Conservation (phyloP, 2,329 filamentous ascomycete species). For the Pseudogymnoascus sp. region DNA sequence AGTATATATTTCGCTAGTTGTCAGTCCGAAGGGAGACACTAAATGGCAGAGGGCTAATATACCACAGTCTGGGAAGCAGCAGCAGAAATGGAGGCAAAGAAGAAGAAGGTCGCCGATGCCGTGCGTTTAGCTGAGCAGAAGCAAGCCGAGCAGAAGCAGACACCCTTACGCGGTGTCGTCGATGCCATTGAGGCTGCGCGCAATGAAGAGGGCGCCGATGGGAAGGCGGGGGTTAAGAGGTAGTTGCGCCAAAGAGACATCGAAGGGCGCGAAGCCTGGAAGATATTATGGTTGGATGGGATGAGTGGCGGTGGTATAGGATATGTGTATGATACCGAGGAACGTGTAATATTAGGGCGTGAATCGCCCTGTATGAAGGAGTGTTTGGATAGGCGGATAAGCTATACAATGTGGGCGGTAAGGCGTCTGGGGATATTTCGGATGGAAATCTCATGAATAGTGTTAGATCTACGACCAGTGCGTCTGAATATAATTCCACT, state of each 20-base stretch:
- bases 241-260: not conserved
- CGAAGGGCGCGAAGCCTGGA: not conserved
- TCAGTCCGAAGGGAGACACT: not conserved
- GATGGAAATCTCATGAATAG: not conserved
- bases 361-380: not conserved
- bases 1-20: conserved; percentile 28
- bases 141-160: not conserved
- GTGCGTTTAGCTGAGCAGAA: not conserved
- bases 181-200: not conserved
- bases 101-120: conserved; percentile 23
- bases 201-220: not conserved
- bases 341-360: not conserved
- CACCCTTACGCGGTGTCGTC: not conserved
- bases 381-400: not conserved
- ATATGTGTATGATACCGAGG: not conserved
- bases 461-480: not conserved
- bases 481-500: conserved; percentile 8
- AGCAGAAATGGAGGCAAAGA: conserved; percentile 33
- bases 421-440: conserved; percentile 3
- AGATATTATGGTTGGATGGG: not conserved
- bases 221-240: not conserved
- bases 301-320: not conserved
- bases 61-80: conserved; percentile 39
- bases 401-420: not conserved
- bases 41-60: conserved; percentile 7